These are phyloP conservation scores for Umbellularia californica DNA, from an alignment of 164 flowering plant species.

Conservation along the genomic window DNA sequence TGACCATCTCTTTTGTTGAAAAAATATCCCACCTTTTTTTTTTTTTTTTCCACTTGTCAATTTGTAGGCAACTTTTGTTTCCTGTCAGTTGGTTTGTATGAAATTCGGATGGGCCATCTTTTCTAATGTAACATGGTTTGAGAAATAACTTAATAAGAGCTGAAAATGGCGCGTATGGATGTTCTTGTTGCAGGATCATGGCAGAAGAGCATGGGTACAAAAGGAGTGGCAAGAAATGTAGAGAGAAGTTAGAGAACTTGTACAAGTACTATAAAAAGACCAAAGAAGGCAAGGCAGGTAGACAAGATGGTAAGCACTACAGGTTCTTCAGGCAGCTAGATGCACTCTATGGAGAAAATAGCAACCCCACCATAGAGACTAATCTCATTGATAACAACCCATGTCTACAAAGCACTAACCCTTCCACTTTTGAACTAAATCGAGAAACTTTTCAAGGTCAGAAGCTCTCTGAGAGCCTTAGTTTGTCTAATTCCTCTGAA, in stretches of 20 bases:
- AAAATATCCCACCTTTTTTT: no score
- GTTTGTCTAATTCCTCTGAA: constrained; percentile 72
- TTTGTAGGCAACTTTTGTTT: no score
- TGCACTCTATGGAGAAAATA: constrained; percentile 79
- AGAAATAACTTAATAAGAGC: no score
- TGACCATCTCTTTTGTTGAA: no score
- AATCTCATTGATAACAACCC: constrained; percentile 18
- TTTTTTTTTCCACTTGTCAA: no score
- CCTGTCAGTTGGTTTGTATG: no score
- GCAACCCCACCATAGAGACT: constrained; percentile 25
- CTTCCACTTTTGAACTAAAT: constrained; percentile 11
- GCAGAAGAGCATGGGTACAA: constrained; percentile 85
- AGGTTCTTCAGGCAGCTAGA: constrained; percentile 93
- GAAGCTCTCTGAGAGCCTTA: constrained; percentile 46
- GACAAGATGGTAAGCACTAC: constrained; percentile 97
- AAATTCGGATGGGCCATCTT: no score
- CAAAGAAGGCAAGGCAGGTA: constrained; percentile 94
- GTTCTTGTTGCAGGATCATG: constrained; percentile 55
- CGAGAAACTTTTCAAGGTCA: constrained; percentile 29
- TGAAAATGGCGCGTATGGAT: no score
- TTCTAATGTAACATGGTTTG: no score
- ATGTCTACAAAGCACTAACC: constrained; percentile 16
- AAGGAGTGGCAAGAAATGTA: constrained; percentile 95
- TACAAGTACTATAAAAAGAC: constrained; percentile 98
- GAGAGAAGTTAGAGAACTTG: constrained; percentile 94